These are phyloP conservation scores for Dillenia suffruticosa DNA, from an alignment of 164 flowering plant species.

Conservation along the genomic window DNA sequence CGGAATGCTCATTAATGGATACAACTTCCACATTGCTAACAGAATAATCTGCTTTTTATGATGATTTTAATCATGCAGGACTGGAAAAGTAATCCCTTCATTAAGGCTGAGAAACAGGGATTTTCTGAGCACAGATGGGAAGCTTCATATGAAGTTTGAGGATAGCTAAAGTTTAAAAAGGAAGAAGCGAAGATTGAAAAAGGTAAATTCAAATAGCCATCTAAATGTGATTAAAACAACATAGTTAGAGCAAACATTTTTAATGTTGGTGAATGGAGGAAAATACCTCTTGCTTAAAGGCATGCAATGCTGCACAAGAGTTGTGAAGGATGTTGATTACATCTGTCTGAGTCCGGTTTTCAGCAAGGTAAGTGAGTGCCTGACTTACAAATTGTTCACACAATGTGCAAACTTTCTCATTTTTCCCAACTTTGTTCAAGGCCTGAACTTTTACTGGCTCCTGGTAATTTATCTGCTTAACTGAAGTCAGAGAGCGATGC, in stretches of 20 bases:
- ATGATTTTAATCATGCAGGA: no score
- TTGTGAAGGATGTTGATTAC: conserved; percentile 49
- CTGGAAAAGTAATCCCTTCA: no score
- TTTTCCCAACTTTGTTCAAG: conserved; percentile 17
- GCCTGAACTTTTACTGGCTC: conserved; percentile 15
- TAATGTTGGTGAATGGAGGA: not conserved
- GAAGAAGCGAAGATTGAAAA: not conserved
- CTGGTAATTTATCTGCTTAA: conserved; percentile 16
- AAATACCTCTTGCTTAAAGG: conserved; percentile 54
- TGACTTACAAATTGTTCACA: conserved; percentile 63
- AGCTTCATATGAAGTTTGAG: not conserved
- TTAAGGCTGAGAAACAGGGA: no score
- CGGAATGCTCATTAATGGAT: no score
- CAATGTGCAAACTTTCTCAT: conserved; percentile 47
- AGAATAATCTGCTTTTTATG: no score
- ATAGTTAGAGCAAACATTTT: not conserved
- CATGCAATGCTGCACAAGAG: conserved; percentile 46
- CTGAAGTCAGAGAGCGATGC: conserved; percentile 16
- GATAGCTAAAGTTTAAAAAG: not conserved
- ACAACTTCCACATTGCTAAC: no score
- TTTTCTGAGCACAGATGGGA: not conserved
- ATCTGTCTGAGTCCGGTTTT: conserved; percentile 67
- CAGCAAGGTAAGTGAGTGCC: conserved; percentile 51
- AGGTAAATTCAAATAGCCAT: not conserved
- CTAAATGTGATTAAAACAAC: not conserved